phyloP scores from a whole-genome alignment of 805 yeast genomes.

The Saccharomycodes ludwigii region DNA sequence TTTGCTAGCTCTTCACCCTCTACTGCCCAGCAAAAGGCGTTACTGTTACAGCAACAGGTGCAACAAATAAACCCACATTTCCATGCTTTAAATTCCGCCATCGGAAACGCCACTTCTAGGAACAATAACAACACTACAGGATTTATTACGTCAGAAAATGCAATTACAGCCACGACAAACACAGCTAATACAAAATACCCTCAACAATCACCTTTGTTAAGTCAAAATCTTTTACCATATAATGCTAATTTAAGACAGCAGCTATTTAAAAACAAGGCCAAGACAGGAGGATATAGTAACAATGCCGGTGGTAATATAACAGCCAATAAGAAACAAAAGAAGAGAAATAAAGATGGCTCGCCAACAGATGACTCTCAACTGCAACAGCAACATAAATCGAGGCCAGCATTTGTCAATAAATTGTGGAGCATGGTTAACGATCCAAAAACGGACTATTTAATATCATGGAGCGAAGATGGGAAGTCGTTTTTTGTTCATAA shows the following conservation, averaged over 20 bases:
- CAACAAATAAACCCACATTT: too few species aligned
- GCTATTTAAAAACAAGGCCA: background rate
- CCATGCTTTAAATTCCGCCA: too few species aligned
- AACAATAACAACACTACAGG: too few species aligned
- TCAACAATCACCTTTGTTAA: conserved; percentile 1
- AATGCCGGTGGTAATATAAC: background rate
- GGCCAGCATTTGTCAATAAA: conserved; percentile 88
- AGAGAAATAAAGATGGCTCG: background rate
- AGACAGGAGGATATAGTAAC: background rate
- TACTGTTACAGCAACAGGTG: too few species aligned
- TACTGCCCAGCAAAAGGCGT: too few species aligned
- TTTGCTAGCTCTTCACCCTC: too few species aligned
- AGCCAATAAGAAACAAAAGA: background rate
- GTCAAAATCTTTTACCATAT: background rate
- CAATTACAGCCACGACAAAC: too few species aligned
- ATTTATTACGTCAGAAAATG: too few species aligned
- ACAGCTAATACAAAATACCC: too few species aligned
- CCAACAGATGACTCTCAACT: background rate
- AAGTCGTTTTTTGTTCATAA: conserved; percentile 72
- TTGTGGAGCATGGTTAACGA: conserved; percentile 95
- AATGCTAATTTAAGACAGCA: background rate
- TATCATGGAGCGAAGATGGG: conserved; percentile 82
- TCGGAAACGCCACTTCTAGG: too few species aligned
- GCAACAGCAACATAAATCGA: conserved; percentile 27
- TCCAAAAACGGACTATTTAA: conserved; percentile 49